These are phyloP conservation scores for Fusarium euwallaceae DNA, from an alignment of 2,329 filamentous ascomycete species.

Conservation along the genomic window DNA sequence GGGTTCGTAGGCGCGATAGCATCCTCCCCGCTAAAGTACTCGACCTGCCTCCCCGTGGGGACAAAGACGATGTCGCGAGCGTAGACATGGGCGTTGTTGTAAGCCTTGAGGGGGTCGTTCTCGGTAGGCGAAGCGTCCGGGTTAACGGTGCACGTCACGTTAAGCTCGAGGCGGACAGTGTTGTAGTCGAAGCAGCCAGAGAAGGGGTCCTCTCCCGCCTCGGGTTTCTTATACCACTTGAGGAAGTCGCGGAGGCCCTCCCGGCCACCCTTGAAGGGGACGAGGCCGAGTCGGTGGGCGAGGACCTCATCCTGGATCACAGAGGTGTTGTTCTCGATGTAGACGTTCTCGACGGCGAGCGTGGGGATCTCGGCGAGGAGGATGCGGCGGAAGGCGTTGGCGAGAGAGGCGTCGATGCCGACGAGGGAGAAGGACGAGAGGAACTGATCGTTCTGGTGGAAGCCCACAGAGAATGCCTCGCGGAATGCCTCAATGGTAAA, in stretches of 20 bases:
- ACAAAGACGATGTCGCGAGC: slow-evolving; percentile 82
- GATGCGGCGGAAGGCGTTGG: slow-evolving; percentile 97
- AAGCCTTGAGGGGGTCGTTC: slow-evolving; percentile 85
- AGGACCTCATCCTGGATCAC: slow-evolving; percentile 99
- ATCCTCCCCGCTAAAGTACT: slow-evolving; percentile 76
- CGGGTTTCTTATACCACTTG: slow-evolving; percentile 83
- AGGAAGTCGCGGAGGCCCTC: slow-evolving; percentile 83
- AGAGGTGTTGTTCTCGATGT: slow-evolving; percentile 95
- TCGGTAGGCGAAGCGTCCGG: slow-evolving; percentile 77
- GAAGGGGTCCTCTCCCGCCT: slow-evolving; percentile 70
- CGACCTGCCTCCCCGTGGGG: slow-evolving; percentile 78
- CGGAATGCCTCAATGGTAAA: slow-evolving; percentile 84
- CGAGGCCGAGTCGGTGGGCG: slow-evolving; percentile 87
- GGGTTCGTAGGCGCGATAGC: slow-evolving; percentile 85
- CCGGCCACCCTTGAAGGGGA: slow-evolving; percentile 86
- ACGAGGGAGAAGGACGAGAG: slow-evolving; percentile 91
- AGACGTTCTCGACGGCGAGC: slow-evolving; percentile 93
- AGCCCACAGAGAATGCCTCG: slow-evolving; percentile 78
- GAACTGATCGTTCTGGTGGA: slow-evolving; percentile 84
- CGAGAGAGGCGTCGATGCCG: slow-evolving; percentile 90
- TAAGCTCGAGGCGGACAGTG: slow-evolving; percentile 83
- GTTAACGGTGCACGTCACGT: slow-evolving; percentile 85
- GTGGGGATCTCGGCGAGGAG: slow-evolving; percentile 94
- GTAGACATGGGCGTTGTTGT: slow-evolving; percentile 87
- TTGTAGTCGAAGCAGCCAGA: slow-evolving; percentile 82